A percentile compares a stretch with the other conserved stretches of the same genome.
Evolutionary conservation across 2,329 filamentous ascomycete genomes (phyloP).

Genomic region (Colletotrichum sp.): DNA sequence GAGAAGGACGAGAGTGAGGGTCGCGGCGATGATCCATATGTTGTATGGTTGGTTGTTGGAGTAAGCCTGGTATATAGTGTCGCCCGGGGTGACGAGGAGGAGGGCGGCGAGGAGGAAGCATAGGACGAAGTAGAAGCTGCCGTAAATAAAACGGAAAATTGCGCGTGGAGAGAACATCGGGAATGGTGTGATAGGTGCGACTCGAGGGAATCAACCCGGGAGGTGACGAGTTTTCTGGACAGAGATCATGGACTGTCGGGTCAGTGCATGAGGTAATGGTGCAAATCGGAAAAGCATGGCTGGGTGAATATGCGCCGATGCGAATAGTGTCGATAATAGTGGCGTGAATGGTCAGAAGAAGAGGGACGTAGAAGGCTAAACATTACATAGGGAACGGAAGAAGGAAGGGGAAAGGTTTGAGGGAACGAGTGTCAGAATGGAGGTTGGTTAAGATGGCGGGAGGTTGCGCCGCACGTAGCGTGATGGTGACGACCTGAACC

Average conservation of each 20-base stretch:
- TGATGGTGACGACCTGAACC: slow-evolving; percentile 7
- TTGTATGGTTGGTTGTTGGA: slow-evolving; percentile 73
- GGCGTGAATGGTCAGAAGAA: neutral
- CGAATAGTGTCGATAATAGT: neutral
- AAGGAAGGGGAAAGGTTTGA: neutral
- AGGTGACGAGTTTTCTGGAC: slow-evolving; percentile 20
- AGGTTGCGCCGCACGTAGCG: slow-evolving; percentile 1
- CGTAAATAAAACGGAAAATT: slow-evolving; percentile 83
- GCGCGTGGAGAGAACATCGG: slow-evolving; percentile 51
- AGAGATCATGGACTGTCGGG: slow-evolving; percentile 14
- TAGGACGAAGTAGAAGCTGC: slow-evolving; percentile 76
- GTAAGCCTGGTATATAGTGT: slow-evolving; percentile 80
- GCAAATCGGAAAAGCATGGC: slow-evolving; percentile 24
- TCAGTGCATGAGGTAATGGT: slow-evolving; percentile 26
- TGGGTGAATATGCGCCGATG: slow-evolving; percentile 9
- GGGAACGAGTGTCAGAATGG: neutral
- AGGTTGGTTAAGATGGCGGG: slow-evolving; percentile 12
- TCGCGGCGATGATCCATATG: slow-evolving; percentile 79
- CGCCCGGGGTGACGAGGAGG: slow-evolving; percentile 79
- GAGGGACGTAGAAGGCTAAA: neutral
- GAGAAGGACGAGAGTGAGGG: slow-evolving; percentile 75
- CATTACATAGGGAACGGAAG: slow-evolving; percentile 15
- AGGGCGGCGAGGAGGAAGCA: slow-evolving; percentile 75
- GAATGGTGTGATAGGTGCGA: slow-evolving; percentile 1
- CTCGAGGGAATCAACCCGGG: slow-evolving; percentile 18